Base-by-base conservation (phyloP, 1,284 basidiomycete species). In the Wallemia mellicola region DNA sequence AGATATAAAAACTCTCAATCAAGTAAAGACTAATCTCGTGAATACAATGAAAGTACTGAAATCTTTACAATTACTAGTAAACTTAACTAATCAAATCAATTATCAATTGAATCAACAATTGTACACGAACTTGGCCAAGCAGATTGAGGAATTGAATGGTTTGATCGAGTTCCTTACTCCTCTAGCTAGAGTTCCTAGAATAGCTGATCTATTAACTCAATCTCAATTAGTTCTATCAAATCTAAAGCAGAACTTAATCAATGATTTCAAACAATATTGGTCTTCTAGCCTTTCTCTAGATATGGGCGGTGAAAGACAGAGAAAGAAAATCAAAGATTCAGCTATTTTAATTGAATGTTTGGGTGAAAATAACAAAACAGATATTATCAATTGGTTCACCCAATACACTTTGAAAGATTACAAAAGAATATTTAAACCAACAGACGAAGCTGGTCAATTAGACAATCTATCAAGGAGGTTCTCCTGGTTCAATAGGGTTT, bases 381-480 rank as follows among this genome's bases (percentile, higher is more conserved):
- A 84, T 59, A 77, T 95, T 59, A 75, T 98, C 24, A 86, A 92
- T 60, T 82, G 88, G 62, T 96, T 95, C 67, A 81, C 86, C 54
- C 79, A 82, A 14, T 76, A 91, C 11, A 86, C 95, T 68, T 76
- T 99, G 28, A 86, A 88, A 66, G 94, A 98, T 69, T 99, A 99
- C 68, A 81, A 91, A 14, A 81, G 91, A 19, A 92, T 99, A 67
- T 99, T 99, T 72, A 80, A 85, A 62, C 77, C 82, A 1, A 81
- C 80, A 1, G 87, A 92, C 65, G 89, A 95, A 71, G 78, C 94
- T 0, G 94, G 92, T 0, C 88, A 95, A 68, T 75, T 99, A 55
- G 94, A 99, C 71, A 99, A 99, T 64, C 77, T 96, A 2, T 79
- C 86, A 0, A 76, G 92, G 19, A 78, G 94, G 33, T 98, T 89